Evolutionary conservation across 768 basidiomycete genomes (phyloP).

Genomic region (Lentinula aciculospora): DNA sequence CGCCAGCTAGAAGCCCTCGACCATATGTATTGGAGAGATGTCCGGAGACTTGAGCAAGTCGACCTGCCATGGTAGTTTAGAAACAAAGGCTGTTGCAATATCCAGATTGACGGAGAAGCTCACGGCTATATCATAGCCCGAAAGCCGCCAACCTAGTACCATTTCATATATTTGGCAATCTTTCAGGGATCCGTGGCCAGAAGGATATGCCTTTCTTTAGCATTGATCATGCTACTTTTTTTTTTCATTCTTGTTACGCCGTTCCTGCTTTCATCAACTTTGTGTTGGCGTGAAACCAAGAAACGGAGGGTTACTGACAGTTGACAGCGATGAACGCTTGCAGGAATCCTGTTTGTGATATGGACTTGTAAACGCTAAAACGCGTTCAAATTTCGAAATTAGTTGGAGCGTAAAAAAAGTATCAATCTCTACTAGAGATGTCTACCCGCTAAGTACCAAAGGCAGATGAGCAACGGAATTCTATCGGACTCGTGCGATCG

Average conservation of each 20-base stretch:
- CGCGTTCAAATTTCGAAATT: too few relatives aligned
- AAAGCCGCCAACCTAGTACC: too few relatives aligned
- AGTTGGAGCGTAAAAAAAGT: too few relatives aligned
- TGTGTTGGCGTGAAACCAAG: too few relatives aligned
- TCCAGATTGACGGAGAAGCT: neutral
- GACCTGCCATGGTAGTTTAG: conserved; percentile 39
- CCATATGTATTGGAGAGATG: conserved; percentile 53
- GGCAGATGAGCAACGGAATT: too few relatives aligned
- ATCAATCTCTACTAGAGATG: too few relatives aligned
- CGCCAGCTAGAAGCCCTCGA: conserved; percentile 62
- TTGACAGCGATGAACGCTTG: neutral
- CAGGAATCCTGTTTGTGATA: neutral
- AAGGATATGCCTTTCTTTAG: neutral
- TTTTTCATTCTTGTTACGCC: neutral
- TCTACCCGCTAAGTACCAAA: too few relatives aligned
- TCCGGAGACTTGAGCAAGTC: conserved; percentile 65
- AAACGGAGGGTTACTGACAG: neutral
- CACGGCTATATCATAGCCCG: neutral
- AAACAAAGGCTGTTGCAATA: neutral
- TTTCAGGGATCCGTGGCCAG: neutral
- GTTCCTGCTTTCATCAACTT: neutral
- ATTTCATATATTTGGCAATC: neutral
- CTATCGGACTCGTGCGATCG: too few relatives aligned
- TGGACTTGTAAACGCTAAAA: neutral
- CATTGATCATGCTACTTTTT: neutral